These are phyloP conservation scores for Chlamydomonas sp. DNA, from an alignment of 139 green algal genomes.

Conservation along the genomic window DNA sequence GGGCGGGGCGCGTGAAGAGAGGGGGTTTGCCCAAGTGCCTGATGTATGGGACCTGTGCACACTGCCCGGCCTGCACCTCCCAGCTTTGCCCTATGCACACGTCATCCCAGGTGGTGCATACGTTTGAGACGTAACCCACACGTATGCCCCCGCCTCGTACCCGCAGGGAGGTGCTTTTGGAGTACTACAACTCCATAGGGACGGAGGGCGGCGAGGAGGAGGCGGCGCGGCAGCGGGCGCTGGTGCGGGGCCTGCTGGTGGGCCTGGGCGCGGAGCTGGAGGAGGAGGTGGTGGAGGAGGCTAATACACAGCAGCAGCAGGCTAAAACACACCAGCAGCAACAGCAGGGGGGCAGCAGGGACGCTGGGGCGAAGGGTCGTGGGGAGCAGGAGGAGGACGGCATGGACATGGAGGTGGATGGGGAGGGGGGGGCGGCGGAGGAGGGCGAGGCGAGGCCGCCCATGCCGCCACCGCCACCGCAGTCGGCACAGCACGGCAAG, in stretches of 20 bases:
- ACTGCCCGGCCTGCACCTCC: too few relatives aligned
- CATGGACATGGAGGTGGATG: slow-evolving; percentile 42
- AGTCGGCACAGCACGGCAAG: too few relatives aligned
- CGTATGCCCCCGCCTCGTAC: not conserved
- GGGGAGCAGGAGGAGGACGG: slow-evolving; percentile 11
- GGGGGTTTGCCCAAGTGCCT: not conserved
- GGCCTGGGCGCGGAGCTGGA: slow-evolving; percentile 42
- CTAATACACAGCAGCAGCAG: not conserved
- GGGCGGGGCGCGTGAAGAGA: not conserved
- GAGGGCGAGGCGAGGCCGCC: not conserved
- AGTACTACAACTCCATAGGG: slow-evolving; percentile 50
- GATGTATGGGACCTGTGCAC: not conserved
- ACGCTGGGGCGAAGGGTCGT: not conserved
- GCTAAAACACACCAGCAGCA: not conserved
- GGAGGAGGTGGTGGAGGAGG: slow-evolving; percentile 29
- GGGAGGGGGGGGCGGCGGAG: not conserved
- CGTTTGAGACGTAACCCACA: too few relatives aligned
- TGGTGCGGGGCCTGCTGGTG: slow-evolving; percentile 39
- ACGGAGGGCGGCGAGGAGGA: slow-evolving; percentile 29
- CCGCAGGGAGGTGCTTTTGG: slow-evolving; percentile 53
- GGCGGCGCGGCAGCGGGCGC: not conserved
- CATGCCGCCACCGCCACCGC: not conserved
- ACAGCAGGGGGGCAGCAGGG: not conserved
- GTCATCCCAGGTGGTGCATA: not conserved
- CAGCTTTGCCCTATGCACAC: not conserved